Base-by-base conservation (phyloP, 192 early-diverging fungal genomes). In the Entomortierella lignicola region DNA sequence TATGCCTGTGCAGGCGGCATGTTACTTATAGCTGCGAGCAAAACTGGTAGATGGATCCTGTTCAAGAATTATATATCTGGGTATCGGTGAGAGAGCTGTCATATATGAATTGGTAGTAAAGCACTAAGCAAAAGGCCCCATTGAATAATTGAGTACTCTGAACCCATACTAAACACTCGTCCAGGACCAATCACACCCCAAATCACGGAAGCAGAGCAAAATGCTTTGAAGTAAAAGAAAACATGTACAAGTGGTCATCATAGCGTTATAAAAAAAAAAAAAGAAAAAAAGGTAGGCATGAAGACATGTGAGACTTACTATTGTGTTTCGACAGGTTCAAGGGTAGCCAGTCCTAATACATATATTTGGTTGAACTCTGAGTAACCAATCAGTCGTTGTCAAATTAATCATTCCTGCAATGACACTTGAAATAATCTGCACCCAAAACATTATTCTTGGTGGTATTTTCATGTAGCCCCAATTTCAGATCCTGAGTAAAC, bases 181-280 rank as follows among this genome's bases (percentile, higher is more conserved):
- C 37, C 61, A 8, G 92, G 91, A 13, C 91, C 91, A 63, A 95
- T 92, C 5, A 88, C 84, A 11, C 92, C 92, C 92, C 92, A 95
- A 62, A 95, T 90, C 23, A 88, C 83, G 11, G 85, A 90, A 12
- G 87, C 89, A 59, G 84, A 86, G 81, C 84, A 89, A 63, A 94
- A 95, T 2, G 59, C 50, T 63, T n/a, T n/a, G n/a, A n/a, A n/a
- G n/a, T n/a, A n/a, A n/a, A n/a, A n/a, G n/a, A n/a, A n/a, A n/a
- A n/a, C n/a, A n/a, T n/a, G n/a, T n/a, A n/a, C n/a, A n/a, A n/a
- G n/a, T n/a, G n/a, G n/a, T n/a, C n/a, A n/a, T n/a, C n/a, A n/a
- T n/a, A n/a, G n/a, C n/a, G n/a, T n/a, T n/a, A n/a, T n/a, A n/a
- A n/a, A n/a, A n/a, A n/a, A n/a, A 63, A 25, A 32, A n/a, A 25